Evolutionary conservation across 768 basidiomycete species (phyloP).

Genomic region (Phylloporus sp.): DNA sequence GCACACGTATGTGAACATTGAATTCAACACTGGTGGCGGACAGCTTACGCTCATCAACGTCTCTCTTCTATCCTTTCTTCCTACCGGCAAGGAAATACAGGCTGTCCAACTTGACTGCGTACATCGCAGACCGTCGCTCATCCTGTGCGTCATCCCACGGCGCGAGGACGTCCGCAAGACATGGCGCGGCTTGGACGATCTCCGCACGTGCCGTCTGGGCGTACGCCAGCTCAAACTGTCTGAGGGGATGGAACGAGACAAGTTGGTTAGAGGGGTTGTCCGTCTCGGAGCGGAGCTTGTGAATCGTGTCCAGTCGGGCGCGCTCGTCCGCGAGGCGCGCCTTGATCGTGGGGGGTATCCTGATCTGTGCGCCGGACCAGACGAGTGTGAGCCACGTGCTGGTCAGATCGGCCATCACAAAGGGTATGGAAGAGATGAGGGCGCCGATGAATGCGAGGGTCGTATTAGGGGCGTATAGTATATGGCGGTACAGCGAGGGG

Average conservation of each 20-base stretch:
- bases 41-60: no score
- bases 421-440: constrained; percentile 43
- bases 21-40: no score
- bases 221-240: constrained; percentile 19
- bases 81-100: constrained; percentile 16
- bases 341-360: constrained; percentile 33
- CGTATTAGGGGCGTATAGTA: constrained; percentile 45
- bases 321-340: constrained; percentile 37
- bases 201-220: constrained; percentile 17
- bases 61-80: no score
- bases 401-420: constrained; percentile 45
- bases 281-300: constrained; percentile 13
- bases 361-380: constrained; percentile 30
- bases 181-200: constrained; percentile 8
- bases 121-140: constrained; percentile 22
- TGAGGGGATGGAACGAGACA: constrained; percentile 25
- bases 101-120: constrained; percentile 26
- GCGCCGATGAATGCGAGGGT: constrained; percentile 46
- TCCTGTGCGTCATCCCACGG: constrained; percentile 30
- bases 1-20: no score
- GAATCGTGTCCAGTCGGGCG: constrained; percentile 29
- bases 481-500: constrained; percentile 42
- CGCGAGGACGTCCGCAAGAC: constrained; percentile 15
- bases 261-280: constrained; percentile 27
- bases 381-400: constrained; percentile 47